Conservation (phyloP, 805 yeast species). For the Saccharomycopsis synnaedendra region DNA sequence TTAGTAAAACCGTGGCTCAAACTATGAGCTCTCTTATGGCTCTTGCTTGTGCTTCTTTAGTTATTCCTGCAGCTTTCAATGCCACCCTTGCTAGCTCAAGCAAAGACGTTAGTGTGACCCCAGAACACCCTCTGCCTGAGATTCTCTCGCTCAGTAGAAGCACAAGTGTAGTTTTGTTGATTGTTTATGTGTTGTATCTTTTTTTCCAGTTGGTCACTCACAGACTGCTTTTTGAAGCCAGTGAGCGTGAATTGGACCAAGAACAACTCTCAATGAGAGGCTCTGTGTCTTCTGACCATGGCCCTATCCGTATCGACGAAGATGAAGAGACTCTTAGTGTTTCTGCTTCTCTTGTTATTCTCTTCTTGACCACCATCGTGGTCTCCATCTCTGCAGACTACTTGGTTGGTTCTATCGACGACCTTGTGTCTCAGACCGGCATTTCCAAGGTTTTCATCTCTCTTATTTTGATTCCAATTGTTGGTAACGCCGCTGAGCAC, state of each 20-base stretch:
- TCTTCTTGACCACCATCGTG: conserved; percentile 57
- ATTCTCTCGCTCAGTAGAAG: conserved; percentile 77
- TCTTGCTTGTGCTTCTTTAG: conserved; percentile 74
- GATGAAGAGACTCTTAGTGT: conserved; percentile 35
- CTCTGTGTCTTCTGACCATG: background rate
- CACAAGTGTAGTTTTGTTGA: conserved; percentile 66
- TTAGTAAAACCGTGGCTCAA: conserved; percentile 95
- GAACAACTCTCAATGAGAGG: conserved; percentile 17
- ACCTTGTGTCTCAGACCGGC: conserved; percentile 72
- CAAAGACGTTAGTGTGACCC: conserved; percentile 24
- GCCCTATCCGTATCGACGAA: conserved; percentile 18
- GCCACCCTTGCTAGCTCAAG: conserved; percentile 49
- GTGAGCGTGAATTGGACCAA: conserved; percentile 29
- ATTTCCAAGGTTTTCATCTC: conserved; percentile 93
- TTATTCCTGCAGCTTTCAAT: conserved; percentile 94
- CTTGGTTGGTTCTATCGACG: conserved; percentile 88
- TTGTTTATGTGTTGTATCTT: conserved; percentile 68
- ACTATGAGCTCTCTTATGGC: conserved; percentile 94
- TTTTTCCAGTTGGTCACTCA: conserved; percentile 87
- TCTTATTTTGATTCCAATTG: conserved; percentile 86
- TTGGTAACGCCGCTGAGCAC: conserved; percentile 98
- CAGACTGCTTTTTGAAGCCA: conserved; percentile 56
- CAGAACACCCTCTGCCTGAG: conserved; percentile 29
- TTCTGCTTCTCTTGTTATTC: conserved; percentile 37
- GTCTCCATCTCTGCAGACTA: conserved; percentile 91